These are phyloP conservation scores for Neofusicoccum sp. DNA, from an alignment of 2,329 filamentous ascomycete genomes.

Conservation along the genomic window DNA sequence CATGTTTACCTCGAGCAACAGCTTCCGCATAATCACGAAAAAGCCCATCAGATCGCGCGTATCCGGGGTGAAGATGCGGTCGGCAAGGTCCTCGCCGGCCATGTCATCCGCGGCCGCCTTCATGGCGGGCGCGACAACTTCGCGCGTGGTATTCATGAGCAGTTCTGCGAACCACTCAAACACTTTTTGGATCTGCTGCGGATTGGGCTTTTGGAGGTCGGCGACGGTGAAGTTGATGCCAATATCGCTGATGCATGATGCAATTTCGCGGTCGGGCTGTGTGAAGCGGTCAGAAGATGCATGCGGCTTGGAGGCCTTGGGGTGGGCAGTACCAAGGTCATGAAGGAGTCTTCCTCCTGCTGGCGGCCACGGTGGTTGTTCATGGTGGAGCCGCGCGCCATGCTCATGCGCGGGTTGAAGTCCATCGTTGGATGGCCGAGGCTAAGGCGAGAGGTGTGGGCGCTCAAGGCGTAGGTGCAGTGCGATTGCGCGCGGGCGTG, in stretches of 20 bases:
- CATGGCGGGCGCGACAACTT: slow-evolving; percentile 94
- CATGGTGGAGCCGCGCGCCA: slow-evolving; percentile 43
- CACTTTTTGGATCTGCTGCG: slow-evolving; percentile 92
- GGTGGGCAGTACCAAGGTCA: slow-evolving; percentile 44
- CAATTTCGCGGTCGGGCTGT: slow-evolving; percentile 74
- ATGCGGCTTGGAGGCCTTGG: neutral
- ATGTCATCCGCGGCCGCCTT: slow-evolving; percentile 85
- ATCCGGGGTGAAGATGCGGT: slow-evolving; percentile 75
- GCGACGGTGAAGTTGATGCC: slow-evolving; percentile 83
- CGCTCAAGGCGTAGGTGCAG: neutral
- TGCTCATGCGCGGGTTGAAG: slow-evolving; percentile 52
- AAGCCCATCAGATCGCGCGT: slow-evolving; percentile 95
- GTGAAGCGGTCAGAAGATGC: slow-evolving; percentile 20
- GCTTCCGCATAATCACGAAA: slow-evolving; percentile 75
- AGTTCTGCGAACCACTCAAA: slow-evolving; percentile 97
- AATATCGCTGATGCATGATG: slow-evolving; percentile 95
- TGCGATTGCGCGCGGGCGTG: slow-evolving; percentile 15
- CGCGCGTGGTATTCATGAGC: slow-evolving; percentile 87
- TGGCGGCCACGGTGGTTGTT: slow-evolving; percentile 40
- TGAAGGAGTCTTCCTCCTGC: slow-evolving; percentile 50
- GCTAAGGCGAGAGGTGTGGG: slow-evolving; percentile 11
- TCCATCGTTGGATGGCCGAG: slow-evolving; percentile 38
- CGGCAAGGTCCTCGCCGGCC: slow-evolving; percentile 71
- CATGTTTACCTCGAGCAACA: slow-evolving; percentile 63
- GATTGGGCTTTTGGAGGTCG: slow-evolving; percentile 91